Percentiles rank a stretch among this genome's conserved stretches.
Evolutionary conservation across 1,284 basidiomycete genomes (phyloP).

Genomic region (Xerocomus nothofagi): DNA sequence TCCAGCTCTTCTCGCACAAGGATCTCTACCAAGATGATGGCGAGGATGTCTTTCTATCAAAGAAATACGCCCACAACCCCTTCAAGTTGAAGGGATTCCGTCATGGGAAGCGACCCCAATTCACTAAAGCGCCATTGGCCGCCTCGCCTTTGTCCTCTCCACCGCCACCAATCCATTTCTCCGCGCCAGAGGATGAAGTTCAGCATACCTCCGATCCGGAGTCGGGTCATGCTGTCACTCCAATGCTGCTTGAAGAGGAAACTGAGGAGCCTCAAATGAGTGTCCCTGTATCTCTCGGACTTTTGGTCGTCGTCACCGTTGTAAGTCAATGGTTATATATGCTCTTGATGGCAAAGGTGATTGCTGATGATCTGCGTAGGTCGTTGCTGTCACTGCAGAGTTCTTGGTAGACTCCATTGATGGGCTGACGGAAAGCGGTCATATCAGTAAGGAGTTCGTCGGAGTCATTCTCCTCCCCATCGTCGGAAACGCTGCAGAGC

Average conservation of each 20-base stretch:
- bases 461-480: slow-evolving; percentile 86
- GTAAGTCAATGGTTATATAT: slow-evolving; percentile 39
- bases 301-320: slow-evolving; percentile 64
- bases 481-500: slow-evolving; percentile 77
- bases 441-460: slow-evolving; percentile 75
- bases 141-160: slow-evolving; percentile 18
- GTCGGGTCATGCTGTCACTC: not conserved
- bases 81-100: slow-evolving; percentile 24
- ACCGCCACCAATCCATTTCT: not conserved
- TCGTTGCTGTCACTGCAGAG: slow-evolving; percentile 77
- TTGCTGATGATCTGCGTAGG: slow-evolving; percentile 30
- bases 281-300: slow-evolving; percentile 47
- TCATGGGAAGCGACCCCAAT: slow-evolving; percentile 10
- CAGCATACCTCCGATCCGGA: slow-evolving; percentile 13
- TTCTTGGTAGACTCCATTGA: slow-evolving; percentile 81
- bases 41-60: slow-evolving; percentile 30
- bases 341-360: not conserved
- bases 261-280: slow-evolving; percentile 62
- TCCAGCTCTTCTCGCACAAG: slow-evolving; percentile 87
- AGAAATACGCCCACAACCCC: slow-evolving; percentile 32
- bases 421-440: slow-evolving; percentile 52
- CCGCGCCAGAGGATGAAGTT: not conserved
- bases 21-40: slow-evolving; percentile 62
- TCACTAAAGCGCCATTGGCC: not conserved
- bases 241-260: slow-evolving; percentile 36